Evolutionary conservation across 257 asterid species (phyloP), one percentile per base, ranked within the genome.

Genomic region (Jaltomata sinuosa): DNA sequence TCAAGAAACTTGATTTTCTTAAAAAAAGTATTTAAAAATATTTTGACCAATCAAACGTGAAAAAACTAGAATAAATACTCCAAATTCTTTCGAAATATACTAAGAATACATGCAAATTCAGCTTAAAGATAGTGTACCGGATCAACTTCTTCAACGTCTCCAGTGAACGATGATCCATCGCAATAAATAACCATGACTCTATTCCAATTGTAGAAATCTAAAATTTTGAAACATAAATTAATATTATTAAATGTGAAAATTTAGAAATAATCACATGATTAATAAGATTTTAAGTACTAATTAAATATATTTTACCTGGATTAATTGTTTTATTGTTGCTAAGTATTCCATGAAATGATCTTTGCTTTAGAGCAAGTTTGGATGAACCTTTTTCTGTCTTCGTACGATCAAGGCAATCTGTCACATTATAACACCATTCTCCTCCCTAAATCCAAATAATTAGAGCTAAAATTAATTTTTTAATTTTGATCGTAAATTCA

Each of bases 151-250:
- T 93, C 97, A 85, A 94, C 86, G 49, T 97, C 98, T 84, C 99
- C 98, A 0, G 98, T 89, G 76, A 94, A 95, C 57, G 99, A 97
- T 59, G 97, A 97, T 7, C 99, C 99, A 31, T 97, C 99, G 50
- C 99, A 97, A 69, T 97, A 97, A 40, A 94, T 93, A 76, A 97
- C 87, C 93, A 93, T 93, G 65, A 95, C 93, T 93, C 98, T 94
- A 82, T 95, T 94, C 98, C 98, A 97, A 90, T 97, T 97, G 81
- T 89, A 97, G 85, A 97, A 97, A 85, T 94, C 98, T 97, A 95
- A 87, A 84, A 19, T 29, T 42, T 79, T 21, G 0, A 5, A 38
- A 38, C 27, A 81, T 8, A 61, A n/a, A 81, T 4, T 10, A 14
- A 22, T 29, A 64, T 27, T 27, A 36, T 31, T 54, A 16, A 81